Evolutionary conservation across 129 eudicot species (phyloP).

Genomic region (Helichrysum umbraculigerum): DNA sequence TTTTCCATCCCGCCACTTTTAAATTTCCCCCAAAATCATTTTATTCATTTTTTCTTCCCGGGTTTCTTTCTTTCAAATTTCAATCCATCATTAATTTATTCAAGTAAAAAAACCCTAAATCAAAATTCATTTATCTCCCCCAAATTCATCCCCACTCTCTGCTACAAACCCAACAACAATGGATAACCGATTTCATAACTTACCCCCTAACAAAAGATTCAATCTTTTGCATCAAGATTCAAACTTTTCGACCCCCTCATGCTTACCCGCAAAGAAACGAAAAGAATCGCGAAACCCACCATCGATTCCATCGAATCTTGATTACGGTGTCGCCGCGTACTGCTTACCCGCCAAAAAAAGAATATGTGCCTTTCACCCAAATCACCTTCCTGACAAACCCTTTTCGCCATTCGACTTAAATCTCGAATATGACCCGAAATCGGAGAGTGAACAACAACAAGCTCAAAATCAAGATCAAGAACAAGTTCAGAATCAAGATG

Average conservation of each 20-base stretch:
- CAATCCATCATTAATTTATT: constrained; percentile 2
- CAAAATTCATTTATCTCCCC: background rate
- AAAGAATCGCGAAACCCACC: background rate
- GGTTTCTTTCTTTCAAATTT: constrained; percentile 16
- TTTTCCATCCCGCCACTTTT: constrained; percentile 32
- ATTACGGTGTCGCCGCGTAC: constrained; percentile 22
- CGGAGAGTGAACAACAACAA: constrained; percentile 4
- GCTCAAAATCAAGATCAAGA: background rate
- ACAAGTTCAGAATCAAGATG: background rate
- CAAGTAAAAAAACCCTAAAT: constrained; percentile 6
- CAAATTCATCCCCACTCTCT: constrained; percentile 8
- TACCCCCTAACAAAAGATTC: constrained; percentile 82
- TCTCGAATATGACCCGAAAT: constrained; percentile 44
- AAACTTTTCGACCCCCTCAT: constrained; percentile 15
- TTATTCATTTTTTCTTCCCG: constrained; percentile 21
- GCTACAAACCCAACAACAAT: constrained; percentile 27
- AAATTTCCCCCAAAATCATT: constrained; percentile 21
- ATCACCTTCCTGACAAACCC: constrained; percentile 25
- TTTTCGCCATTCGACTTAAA: constrained; percentile 59
- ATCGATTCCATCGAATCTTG: background rate
- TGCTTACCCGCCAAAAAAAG: constrained; percentile 84
- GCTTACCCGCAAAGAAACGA: constrained; percentile 60
- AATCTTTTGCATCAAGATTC: constrained; percentile 36
- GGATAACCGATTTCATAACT: constrained; percentile 48
- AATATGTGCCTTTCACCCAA: constrained; percentile 51